Percentiles rank a stretch among this genome's conserved stretches.
These are phyloP conservation scores for Carex kokanica DNA, from an alignment of 176 grass and related monocot genomes.

Conservation along the genomic window DNA sequence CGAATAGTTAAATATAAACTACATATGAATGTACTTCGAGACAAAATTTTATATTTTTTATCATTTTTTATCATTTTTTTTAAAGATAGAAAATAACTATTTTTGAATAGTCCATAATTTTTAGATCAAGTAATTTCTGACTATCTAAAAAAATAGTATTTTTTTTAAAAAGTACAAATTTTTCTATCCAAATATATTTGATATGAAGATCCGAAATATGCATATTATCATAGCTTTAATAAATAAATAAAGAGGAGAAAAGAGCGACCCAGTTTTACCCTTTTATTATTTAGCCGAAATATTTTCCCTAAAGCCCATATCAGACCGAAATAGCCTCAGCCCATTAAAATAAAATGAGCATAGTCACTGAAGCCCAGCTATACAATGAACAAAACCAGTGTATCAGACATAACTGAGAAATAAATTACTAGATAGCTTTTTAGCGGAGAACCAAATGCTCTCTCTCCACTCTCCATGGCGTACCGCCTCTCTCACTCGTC, in stretches of 20 bases:
- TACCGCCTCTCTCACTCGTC: neutral
- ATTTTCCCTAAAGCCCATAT: neutral
- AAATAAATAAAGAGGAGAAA: neutral
- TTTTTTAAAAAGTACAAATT: too few species aligned
- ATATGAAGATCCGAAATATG: too few species aligned
- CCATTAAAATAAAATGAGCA: neutral
- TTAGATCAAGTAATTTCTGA: too few species aligned
- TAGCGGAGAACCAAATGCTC: slow-evolving; percentile 21
- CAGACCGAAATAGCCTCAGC: neutral
- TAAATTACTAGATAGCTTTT: slow-evolving; percentile 9
- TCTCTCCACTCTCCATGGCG: slow-evolving; percentile 16
- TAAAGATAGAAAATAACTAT: too few species aligned
- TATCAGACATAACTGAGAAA: neutral
- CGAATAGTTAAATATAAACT: too few species aligned
- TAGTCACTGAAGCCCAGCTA: neutral
- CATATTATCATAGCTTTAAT: neutral
- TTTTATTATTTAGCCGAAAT: neutral
- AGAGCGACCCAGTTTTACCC: neutral
- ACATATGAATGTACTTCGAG: too few species aligned
- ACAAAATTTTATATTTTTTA: too few species aligned
- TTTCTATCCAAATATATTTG: too few species aligned
- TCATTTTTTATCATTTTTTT: too few species aligned
- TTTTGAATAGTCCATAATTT: too few species aligned
- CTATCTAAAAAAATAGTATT: too few species aligned
- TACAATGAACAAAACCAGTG: neutral